Percentiles rank a stretch among this genome's conserved stretches.
Evolutionary conservation across 163 green algal genomes (phyloP).

Genomic region (Scenedesmus sp.): DNA sequence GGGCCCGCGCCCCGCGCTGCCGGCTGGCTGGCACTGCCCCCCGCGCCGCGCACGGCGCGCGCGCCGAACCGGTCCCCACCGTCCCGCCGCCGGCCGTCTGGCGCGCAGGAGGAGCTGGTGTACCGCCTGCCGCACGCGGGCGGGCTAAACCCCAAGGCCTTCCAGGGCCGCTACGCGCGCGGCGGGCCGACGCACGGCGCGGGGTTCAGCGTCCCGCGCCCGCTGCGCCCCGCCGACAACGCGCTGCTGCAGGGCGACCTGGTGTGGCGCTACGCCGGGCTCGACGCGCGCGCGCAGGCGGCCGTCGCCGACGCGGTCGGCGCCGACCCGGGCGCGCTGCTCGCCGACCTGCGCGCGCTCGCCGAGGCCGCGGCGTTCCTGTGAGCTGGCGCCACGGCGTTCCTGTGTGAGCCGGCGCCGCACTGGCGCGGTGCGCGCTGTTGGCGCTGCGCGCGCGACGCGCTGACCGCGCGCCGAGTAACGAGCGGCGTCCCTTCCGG

Average conservation of each 20-base stretch:
- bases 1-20: background rate
- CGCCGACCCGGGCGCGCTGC: slow-evolving; percentile 1
- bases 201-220: background rate
- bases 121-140: slow-evolving; percentile 31
- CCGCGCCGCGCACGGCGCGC: background rate
- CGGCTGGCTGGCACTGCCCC: background rate
- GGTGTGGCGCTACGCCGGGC: slow-evolving; percentile 18
- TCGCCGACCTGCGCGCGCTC: slow-evolving; percentile 28
- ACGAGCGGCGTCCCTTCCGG: no score
- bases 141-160: slow-evolving; percentile 34
- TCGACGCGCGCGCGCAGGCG: slow-evolving; percentile 22
- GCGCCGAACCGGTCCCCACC: no score
- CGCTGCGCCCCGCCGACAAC: slow-evolving; percentile 21
- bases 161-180: slow-evolving; percentile 23
- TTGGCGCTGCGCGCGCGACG: no score
- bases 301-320: slow-evolving; percentile 25
- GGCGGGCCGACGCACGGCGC: slow-evolving; percentile 8
- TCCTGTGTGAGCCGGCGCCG: no score
- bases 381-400: no score
- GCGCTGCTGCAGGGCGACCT: slow-evolving; percentile 43
- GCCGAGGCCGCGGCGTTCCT: slow-evolving; percentile 1
- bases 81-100: no score
- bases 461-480: no score
- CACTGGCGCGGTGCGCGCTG: no score
- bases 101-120: slow-evolving; percentile 34